phyloP scores from a whole-genome alignment of 257 asterid genomes.

The Nicotiana sylvestris region DNA sequence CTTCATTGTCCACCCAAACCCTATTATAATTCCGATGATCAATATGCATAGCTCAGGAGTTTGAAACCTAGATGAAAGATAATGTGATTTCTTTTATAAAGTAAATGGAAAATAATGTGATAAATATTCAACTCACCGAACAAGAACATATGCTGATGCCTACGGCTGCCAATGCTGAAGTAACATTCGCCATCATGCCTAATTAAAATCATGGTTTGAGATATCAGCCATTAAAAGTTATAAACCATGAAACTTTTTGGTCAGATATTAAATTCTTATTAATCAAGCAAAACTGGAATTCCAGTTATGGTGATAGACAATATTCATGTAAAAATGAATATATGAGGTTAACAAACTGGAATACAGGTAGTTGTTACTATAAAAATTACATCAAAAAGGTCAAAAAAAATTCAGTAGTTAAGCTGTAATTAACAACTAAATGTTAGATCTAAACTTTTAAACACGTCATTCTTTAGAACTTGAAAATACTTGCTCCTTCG shows the following conservation, averaged over 20 bases:
- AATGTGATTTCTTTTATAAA: neutral
- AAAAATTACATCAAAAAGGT: neutral
- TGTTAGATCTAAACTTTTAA: neutral
- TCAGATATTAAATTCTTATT: neutral
- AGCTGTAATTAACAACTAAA: neutral
- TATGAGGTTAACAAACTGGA: neutral
- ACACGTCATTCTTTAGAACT: neutral
- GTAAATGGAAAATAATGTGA: neutral
- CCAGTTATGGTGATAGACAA: too few relatives aligned
- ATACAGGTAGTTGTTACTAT: neutral
- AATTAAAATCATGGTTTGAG: neutral
- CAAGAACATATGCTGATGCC: slow-evolving; percentile 78
- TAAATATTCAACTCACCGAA: slow-evolving; percentile 52
- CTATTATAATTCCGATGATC: neutral
- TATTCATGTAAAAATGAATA: neutral
- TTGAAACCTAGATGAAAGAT: neutral
- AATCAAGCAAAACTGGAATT: too few relatives aligned
- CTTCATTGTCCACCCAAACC: neutral
- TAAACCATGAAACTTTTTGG: neutral
- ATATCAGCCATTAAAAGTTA: neutral
- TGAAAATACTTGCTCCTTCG: neutral
- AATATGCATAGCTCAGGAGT: neutral
- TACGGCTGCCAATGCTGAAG: slow-evolving; percentile 69
- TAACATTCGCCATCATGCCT: slow-evolving; percentile 92
- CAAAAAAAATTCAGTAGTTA: neutral